Evolutionary conservation across 805 yeast genomes (phyloP), one percentile per base, ranked within the genome.

Genomic region (Metschnikowia henanensis): DNA sequence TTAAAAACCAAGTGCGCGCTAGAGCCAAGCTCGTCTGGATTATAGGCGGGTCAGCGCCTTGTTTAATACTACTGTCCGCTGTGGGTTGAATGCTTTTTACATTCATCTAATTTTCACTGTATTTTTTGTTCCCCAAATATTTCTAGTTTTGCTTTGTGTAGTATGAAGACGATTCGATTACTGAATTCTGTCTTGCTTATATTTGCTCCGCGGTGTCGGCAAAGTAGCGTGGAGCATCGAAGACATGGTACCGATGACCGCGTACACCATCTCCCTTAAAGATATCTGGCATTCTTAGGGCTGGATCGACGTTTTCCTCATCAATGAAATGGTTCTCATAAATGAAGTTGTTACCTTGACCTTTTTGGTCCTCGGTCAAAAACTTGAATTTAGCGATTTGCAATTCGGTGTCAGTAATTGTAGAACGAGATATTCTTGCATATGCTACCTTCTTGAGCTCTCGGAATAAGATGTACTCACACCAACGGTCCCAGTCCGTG

Each of bases 401-500:
- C 41, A 94, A 79, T 65, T 94, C 99, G 2, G 99, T 94, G 61
- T 94, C 99, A 0, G 99, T 94, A 53, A 94, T 91, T 0, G 96
- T 83, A 7, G 94, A 88, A 59, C 99, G 80, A 35, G 95, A 83
- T 32, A 94, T 84, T 62, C 99, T 81, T 0, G 98, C 98, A 62
- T 94, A 94, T 3, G 95, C 98, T 1, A 85, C 81, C 65, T 96
- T 84, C 62, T 81, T 84, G 65, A 94, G 70, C 47, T 85, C 83
- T 63, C 91, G 86, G 78, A 85, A 94, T 52, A 94, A 69, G 50
- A 94, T 89, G 67, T 94, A 94, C 69, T 94, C 96, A 68, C 99
- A 94, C 99, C 99, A 94, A 69, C 99, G 81, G 60, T 94, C 99
- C 83, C 91, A 87, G 62, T 92, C 97, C 6, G 84, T 73, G 34